Base-by-base conservation (phyloP, 2,329 filamentous ascomycete genomes). In the Conoideocrella luteorostrata region DNA sequence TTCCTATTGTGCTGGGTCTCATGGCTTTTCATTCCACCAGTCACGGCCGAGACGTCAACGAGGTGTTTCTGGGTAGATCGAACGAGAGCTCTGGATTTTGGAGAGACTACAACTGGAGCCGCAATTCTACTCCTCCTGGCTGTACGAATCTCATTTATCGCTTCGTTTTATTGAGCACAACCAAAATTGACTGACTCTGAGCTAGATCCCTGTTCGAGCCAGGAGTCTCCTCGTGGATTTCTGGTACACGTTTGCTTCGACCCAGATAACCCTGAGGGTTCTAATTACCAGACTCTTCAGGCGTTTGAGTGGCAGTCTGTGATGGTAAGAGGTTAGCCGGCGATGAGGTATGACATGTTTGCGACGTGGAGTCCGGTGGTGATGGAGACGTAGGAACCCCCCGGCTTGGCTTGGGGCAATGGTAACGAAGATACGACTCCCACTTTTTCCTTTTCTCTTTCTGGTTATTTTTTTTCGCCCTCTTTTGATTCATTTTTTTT, bases 1-100 rank as follows among this genome's bases (percentile, higher is more conserved):
- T 70, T 11, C 51, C 58, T 4, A 59, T 68, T 6, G 50, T 70
- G 10, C 49, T 70, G 4, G 67, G 59, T 1, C 48, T 70, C n/a
- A 67, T 70, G 62, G 65, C 64, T 1, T 59, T 69, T 30, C 41
- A 47, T 10, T 26, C 43, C 13, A 12, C 32, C 6, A 18, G 24
- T 3, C 18, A 24, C 22, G 17, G 5, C 35, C 9, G 30, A 35
- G n/a, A 17, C 21, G n/a, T 47, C 17, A 20, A 44, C 10, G 36
- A 47, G 5, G 45, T 47, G 2, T 47, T 47, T 23, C 23, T 47
- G 9, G 45, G 45, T 17, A 48, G 46, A 4, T 39, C 32, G 3
- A 32, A 21, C 4, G 53, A 50, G 18, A 49, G 52, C 11, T 36
- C 37, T 5, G 47, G 47, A 4, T 41, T 46, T 26, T 64, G 61